phyloP scores from a whole-genome alignment of 176 grass and related monocot genomes.

The Hyparrhenia diplandra region DNA sequence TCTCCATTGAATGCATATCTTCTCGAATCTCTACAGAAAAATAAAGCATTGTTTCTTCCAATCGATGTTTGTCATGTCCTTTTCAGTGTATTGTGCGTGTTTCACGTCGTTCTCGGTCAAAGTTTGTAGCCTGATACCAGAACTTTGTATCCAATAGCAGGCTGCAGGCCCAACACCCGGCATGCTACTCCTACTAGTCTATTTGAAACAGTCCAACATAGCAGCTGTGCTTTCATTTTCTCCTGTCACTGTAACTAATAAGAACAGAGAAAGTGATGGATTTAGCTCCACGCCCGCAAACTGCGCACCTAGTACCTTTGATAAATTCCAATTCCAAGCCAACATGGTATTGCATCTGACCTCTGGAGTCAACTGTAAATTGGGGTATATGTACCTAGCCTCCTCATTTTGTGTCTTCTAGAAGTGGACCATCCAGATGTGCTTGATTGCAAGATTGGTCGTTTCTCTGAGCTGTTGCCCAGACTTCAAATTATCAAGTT shows the following conservation, averaged over 20 bases:
- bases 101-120: not conserved
- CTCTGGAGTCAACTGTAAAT: not conserved
- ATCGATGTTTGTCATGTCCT: not conserved
- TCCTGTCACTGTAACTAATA: not conserved
- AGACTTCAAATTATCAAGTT: not conserved
- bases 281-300: not conserved
- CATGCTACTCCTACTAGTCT: not conserved
- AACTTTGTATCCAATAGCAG: not conserved
- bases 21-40: not conserved
- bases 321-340: not conserved
- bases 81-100: not conserved
- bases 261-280: not conserved
- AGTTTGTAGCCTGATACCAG: not conserved
- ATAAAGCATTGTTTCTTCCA: not conserved
- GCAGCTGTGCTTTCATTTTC: not conserved
- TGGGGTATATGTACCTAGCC: not conserved
- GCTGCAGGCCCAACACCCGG: not conserved
- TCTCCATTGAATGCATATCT: not conserved
- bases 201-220: not conserved
- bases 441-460: not conserved
- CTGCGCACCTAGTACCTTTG: not conserved
- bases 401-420: not conserved
- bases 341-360: not conserved
- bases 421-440: not conserved
- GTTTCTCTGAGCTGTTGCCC: not conserved